Base-by-base conservation (phyloP, 2,329 filamentous ascomycete species). In the Exophiala xenobiotica region DNA sequence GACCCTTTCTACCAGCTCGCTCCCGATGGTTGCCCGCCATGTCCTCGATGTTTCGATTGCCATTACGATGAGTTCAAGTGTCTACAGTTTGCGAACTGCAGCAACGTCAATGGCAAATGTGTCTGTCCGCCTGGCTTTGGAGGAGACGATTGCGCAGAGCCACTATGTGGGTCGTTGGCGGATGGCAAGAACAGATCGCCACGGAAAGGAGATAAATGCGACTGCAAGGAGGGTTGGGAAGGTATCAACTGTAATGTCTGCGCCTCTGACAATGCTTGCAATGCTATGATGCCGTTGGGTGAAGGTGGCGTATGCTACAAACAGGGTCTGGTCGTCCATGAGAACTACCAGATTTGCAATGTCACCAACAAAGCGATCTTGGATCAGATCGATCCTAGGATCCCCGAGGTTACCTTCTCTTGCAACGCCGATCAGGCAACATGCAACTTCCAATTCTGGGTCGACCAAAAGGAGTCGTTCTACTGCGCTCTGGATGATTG, bases 171-270 rank as follows among this genome's bases (percentile, higher is more conserved):
- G 51, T 93, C 91, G 29, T 78, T 96, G 33, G 82, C 88, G 31
- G 86, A 90, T 63, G 91, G 90, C 58, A 79, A 80, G 61, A 84
- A 97, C 63, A 81, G 93, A 61, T 81, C 85, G 18, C 85, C 88
- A 66, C 82, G 93, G 65, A 74, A 82, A 46, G 83, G 82, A 57
- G 54, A 61, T 22, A 46, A 58, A 24, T 99, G 93, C 72, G 75
- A 90, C 35, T 99, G 93, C 70, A 87, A 91, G 65, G 88, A 95
- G 29, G 93, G 93, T 49, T 99, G 93, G 93, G 82, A 82, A 33
- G 93, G 93, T 58, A 92, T 99, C 73, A 99, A 99, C 76, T 99
- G 93, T 81, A 99, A 93, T 64, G 89, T 99, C 50, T 99, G 93
- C 72, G 84, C 86, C 54, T 83, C 84, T 3, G 79, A 97, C 67